phyloP scores from a whole-genome alignment of 306 rosid species.

The Sphenostylis stenocarpa region DNA sequence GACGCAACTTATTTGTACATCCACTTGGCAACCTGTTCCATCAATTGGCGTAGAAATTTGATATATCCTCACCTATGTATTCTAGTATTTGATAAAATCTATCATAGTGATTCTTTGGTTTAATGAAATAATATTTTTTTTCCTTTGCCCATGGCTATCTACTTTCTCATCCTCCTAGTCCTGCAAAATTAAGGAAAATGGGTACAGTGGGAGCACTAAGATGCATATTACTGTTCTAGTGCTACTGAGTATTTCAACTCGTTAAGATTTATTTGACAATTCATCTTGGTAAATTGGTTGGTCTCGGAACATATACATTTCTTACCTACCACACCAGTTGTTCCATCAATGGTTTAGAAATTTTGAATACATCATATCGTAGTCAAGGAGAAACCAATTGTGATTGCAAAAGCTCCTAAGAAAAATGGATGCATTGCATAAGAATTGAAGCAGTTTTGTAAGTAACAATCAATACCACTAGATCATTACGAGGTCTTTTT shows the following conservation, averaged over 20 bases:
- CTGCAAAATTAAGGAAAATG: neutral
- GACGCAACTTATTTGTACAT: conserved; percentile 52
- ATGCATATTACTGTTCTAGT: neutral
- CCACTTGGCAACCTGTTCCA: conserved; percentile 42
- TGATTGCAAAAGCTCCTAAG: neutral
- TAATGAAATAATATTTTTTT: conserved; percentile 45
- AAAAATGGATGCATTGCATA: neutral
- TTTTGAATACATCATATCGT: neutral
- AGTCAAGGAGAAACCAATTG: conserved; percentile 2
- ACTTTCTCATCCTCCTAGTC: conserved; percentile 1
- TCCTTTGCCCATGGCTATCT: conserved; percentile 9
- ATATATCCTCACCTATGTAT: conserved; percentile 33
- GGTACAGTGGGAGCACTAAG: neutral
- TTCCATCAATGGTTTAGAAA: neutral
- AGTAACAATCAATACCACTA: conserved; percentile 15
- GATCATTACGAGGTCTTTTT: conserved; percentile 1
- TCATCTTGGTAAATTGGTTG: neutral
- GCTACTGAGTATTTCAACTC: neutral
- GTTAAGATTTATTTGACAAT: neutral
- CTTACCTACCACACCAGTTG: neutral
- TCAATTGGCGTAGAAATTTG: conserved; percentile 25
- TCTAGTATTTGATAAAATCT: conserved; percentile 39
- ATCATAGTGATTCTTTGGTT: conserved; percentile 54
- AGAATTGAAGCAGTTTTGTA: neutral
- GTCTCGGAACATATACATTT: neutral